These are phyloP conservation scores for Oxyria digyna DNA, from an alignment of 148 eudicot species.

Conservation along the genomic window DNA sequence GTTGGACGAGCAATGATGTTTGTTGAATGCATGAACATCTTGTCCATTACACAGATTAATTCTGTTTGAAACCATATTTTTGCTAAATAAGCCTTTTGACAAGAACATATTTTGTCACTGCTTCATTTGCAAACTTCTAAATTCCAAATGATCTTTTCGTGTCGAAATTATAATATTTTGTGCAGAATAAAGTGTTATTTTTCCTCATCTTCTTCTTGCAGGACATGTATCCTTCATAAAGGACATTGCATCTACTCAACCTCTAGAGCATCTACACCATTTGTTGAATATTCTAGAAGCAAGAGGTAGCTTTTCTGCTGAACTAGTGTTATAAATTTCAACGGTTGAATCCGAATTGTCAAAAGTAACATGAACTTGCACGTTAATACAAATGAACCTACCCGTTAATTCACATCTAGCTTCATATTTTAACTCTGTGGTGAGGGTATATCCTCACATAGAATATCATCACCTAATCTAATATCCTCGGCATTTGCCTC, in stretches of 20 bases:
- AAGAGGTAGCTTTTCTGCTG: slow-evolving; percentile 58
- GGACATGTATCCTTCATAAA: slow-evolving; percentile 57
- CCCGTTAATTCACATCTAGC: no score
- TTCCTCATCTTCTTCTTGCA: not conserved
- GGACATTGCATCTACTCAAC: slow-evolving; percentile 69
- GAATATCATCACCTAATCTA: no score
- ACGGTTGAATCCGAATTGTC: no score
- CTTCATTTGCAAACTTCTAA: no score
- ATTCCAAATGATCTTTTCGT: not conserved
- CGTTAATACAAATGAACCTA: no score
- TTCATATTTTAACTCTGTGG: no score
- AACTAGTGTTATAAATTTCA: no score
- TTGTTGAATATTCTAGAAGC: slow-evolving; percentile 68
- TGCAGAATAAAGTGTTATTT: not conserved
- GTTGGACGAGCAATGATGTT: not conserved
- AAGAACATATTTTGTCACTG: no score
- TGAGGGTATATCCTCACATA: no score
- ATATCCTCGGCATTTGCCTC: no score
- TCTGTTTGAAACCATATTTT: not conserved
- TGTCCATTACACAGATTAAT: not conserved
- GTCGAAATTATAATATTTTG: not conserved
- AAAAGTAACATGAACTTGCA: no score
- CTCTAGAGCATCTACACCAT: slow-evolving; percentile 65
- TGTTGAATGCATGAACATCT: not conserved
- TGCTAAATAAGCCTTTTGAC: not conserved